Percentiles rank a stretch among this genome's conserved stretches.
Conservation (phyloP, 129 eudicot species). For the Escallonia rubra region DNA sequence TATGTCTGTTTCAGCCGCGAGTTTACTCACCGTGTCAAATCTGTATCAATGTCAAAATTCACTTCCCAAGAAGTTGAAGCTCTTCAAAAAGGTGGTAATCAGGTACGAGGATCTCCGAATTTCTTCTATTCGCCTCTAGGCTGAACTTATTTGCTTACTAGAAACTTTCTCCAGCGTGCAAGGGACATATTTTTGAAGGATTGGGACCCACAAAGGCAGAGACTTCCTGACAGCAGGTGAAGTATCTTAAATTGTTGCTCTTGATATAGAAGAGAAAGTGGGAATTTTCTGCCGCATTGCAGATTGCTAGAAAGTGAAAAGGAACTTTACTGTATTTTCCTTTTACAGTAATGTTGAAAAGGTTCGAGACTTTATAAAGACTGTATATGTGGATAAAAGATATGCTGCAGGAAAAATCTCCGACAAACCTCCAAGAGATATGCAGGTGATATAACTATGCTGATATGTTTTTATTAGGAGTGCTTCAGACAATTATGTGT, state of each 20-base stretch:
- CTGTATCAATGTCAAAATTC: slow-evolving; percentile 91
- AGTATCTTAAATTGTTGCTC: slow-evolving; percentile 4
- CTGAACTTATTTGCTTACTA: slow-evolving; percentile 20
- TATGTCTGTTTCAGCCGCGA: slow-evolving; percentile 63
- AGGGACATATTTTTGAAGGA: slow-evolving; percentile 78
- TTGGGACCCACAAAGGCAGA: slow-evolving; percentile 79
- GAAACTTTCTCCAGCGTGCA: slow-evolving; percentile 60
- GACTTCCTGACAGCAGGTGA: slow-evolving; percentile 85
- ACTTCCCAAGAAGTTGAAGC: slow-evolving; percentile 91
- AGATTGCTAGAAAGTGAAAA: too few species aligned
- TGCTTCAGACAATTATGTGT: too few species aligned
- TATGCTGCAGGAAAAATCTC: slow-evolving; percentile 54
- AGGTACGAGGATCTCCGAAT: slow-evolving; percentile 36
- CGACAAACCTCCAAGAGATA: slow-evolving; percentile 85
- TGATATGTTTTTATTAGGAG: too few species aligned
- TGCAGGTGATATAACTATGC: slow-evolving; percentile 36
- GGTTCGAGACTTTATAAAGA: slow-evolving; percentile 78
- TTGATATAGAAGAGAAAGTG: background rate
- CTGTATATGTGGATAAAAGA: slow-evolving; percentile 72
- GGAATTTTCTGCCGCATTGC: too few species aligned
- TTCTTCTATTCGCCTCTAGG: slow-evolving; percentile 3
- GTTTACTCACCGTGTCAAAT: slow-evolving; percentile 94
- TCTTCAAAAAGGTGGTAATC: slow-evolving; percentile 94
- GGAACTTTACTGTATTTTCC: slow-evolving; percentile 5
- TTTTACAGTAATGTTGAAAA: slow-evolving; percentile 70